Percentiles rank a stretch among this genome's conserved stretches.
Evolutionary conservation across 2,329 filamentous ascomycete genomes (phyloP).

Genomic region (Paraphoma chrysanthemicola): DNA sequence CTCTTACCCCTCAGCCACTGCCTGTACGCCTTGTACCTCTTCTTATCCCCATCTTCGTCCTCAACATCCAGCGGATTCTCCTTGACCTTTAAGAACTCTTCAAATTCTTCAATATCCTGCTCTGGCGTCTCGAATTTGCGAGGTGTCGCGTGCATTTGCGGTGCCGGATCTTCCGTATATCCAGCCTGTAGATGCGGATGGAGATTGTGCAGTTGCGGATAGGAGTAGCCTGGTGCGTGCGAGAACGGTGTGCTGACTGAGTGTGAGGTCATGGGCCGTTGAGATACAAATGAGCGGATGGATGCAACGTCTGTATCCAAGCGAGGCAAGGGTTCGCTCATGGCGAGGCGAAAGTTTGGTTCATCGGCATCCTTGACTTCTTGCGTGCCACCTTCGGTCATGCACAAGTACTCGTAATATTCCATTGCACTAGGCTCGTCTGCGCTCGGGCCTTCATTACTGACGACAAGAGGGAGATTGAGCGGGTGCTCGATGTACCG

Average conservation of each 20-base stretch:
- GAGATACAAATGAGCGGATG: slow-evolving; percentile 31
- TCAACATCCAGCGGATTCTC: slow-evolving; percentile 88
- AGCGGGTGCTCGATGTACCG: slow-evolving; percentile 89
- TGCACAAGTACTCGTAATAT: slow-evolving; percentile 81
- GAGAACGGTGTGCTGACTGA: slow-evolving; percentile 42
- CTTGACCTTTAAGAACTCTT: slow-evolving; percentile 75
- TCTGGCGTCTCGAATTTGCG: slow-evolving; percentile 60
- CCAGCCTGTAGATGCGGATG: slow-evolving; percentile 23
- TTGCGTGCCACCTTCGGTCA: slow-evolving; percentile 32
- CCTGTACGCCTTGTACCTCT: slow-evolving; percentile 93
- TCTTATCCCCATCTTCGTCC: slow-evolving; percentile 86
- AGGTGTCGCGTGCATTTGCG: slow-evolving; percentile 11
- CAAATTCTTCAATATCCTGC: slow-evolving; percentile 75
- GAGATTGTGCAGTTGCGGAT: slow-evolving; percentile 23
- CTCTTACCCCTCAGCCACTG: slow-evolving; percentile 97
- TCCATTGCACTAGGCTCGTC: slow-evolving; percentile 64
- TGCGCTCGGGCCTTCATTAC: slow-evolving; percentile 65
- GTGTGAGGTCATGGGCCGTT: slow-evolving; percentile 35
- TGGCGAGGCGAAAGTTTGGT: slow-evolving; percentile 18
- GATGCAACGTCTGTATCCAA: slow-evolving; percentile 34
- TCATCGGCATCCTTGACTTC: slow-evolving; percentile 25
- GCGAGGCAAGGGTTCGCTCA: slow-evolving; percentile 17
- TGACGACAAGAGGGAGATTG: slow-evolving; percentile 82
- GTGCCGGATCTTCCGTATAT: slow-evolving; percentile 5
- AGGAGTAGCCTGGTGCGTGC: slow-evolving; percentile 35